Conservation (phyloP, 805 yeast species). For the Pichia manshurica region DNA sequence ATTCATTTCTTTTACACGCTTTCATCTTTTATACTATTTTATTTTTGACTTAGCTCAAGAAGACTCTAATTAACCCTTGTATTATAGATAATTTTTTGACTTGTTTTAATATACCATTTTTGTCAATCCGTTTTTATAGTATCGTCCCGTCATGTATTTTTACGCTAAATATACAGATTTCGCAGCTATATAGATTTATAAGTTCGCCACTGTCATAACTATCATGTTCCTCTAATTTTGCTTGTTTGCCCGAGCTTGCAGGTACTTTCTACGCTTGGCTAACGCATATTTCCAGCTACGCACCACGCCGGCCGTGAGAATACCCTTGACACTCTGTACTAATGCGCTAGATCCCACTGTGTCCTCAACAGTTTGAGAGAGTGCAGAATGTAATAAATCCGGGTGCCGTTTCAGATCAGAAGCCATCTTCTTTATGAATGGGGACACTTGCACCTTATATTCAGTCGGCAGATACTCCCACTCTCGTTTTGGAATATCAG, state of each 20-base stretch:
- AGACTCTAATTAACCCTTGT: background rate
- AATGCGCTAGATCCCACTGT: slow-evolving; percentile 68
- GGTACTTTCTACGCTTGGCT: slow-evolving; percentile 53
- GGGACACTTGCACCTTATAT: slow-evolving; percentile 11
- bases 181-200: no score
- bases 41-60: background rate
- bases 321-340: slow-evolving; percentile 74
- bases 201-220: no score
- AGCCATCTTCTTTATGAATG: background rate
- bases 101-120: no score
- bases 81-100: no score
- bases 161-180: no score
- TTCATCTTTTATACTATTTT: background rate
- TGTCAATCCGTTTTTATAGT: no score
- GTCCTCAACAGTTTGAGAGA: slow-evolving; percentile 36
- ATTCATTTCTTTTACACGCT: background rate
- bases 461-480: slow-evolving; percentile 31
- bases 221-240: background rate
- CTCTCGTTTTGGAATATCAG: slow-evolving; percentile 26
- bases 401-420: background rate
- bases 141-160: no score
- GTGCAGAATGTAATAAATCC: background rate
- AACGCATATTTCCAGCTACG: slow-evolving; percentile 69
- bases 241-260: slow-evolving; percentile 6
- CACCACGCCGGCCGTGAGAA: slow-evolving; percentile 76